Base-by-base conservation (phyloP, 2,329 filamentous ascomycete genomes). In the Fusarium agapanthi region DNA sequence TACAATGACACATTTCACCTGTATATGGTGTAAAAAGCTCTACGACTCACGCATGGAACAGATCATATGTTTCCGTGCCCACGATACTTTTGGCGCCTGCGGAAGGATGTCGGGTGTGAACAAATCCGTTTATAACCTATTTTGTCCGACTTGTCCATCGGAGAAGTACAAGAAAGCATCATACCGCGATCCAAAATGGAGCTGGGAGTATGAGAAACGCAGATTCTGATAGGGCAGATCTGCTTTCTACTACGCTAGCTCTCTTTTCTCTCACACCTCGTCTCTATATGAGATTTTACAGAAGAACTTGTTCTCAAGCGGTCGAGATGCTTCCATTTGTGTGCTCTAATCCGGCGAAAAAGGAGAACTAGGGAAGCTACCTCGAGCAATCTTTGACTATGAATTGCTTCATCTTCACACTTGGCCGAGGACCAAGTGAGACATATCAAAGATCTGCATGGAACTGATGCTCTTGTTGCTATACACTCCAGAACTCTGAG, bases 201-300 rank as follows among this genome's bases (percentile, higher is more conserved):
- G 26, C 18, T 53, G 34, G 35, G 15, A 18, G 34, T 38, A 16
- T 22, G 44, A 45, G 20, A 34, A 34, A 20, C 47, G n/a, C 12
- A 6, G n/a, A n/a, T 50, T 32, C 5, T 18, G 22, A n/a, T 24
- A 7, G 7, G 22, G 5, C n/a, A n/a, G n/a, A n/a, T n/a, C n/a
- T 5, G 2, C 4, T 5, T n/a, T 32, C 4, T n/a, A 16, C 45
- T 15, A 48, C 5, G 0, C 18, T 24, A 34, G 6, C 8, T 4
- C 30, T 32, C 11, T 10, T 34, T 32, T 34, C 11, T 50, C 7
- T 14, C 22, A 2, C 22, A 14, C 4, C 10, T 34, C 16, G 6
- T 20, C 22, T 24, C 7, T 15, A 20, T 24, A n/a, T n/a, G n/a
- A n/a, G n/a, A n/a, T n/a, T n/a, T n/a, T n/a, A n/a, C n/a, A n/a